Evolutionary conservation across 768 basidiomycete species (phyloP).

Genomic region (Psilocybe cyanescens): DNA sequence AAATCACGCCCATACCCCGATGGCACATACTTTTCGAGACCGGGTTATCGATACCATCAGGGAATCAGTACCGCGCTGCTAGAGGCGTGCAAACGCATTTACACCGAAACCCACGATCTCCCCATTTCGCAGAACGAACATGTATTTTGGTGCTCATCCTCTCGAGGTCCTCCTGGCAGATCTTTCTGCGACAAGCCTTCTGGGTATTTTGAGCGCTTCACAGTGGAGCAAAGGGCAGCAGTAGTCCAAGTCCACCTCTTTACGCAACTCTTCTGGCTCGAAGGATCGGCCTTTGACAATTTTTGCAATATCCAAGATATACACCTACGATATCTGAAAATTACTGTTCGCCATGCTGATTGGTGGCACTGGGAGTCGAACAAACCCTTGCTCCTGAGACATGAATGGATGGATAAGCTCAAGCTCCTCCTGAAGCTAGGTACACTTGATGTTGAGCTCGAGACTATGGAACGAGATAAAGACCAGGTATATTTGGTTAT

Average conservation of each 20-base stretch:
- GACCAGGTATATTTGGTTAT: conserved; percentile 4
- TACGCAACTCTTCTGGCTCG: background rate
- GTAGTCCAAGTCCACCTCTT: conserved; percentile 12
- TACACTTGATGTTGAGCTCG: conserved; percentile 10
- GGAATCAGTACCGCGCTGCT: conserved; percentile 12
- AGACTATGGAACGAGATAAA: conserved; percentile 13
- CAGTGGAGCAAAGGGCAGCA: conserved; percentile 9
- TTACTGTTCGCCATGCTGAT: conserved; percentile 17
- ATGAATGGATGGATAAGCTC: background rate
- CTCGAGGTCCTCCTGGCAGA: background rate
- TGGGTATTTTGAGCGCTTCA: conserved; percentile 6
- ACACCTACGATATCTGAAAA: conserved; percentile 1
- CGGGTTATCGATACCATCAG: conserved; percentile 11
- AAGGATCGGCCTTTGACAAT: background rate
- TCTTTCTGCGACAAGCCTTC: background rate
- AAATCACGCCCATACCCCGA: conserved; percentile 8
- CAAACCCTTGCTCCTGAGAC: background rate
- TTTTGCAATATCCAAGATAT: background rate
- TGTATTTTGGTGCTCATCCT: conserved; percentile 10
- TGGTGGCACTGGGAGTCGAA: conserved; percentile 2
- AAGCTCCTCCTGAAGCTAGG: background rate
- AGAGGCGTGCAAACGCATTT: conserved; percentile 14
- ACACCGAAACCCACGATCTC: conserved; percentile 14
- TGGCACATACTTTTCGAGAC: conserved; percentile 3
- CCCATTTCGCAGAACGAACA: conserved; percentile 16